Percentiles rank a stretch among this genome's conserved stretches.
phyloP scores from a whole-genome alignment of 2,329 filamentous ascomycete species.

The Fusarium sp. region DNA sequence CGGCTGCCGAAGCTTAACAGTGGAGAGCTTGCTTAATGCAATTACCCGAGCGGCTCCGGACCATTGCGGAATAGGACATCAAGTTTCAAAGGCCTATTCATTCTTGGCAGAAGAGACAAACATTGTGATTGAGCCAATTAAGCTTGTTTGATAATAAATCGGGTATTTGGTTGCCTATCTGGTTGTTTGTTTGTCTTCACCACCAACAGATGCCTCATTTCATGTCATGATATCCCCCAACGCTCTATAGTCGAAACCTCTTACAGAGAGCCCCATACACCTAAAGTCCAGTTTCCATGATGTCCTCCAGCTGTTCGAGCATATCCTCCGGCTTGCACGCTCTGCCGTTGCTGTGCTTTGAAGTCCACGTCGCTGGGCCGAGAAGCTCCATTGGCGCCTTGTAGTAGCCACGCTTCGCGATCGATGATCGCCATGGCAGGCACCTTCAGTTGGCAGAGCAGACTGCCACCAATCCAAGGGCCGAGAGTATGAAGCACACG shows the following conservation, averaged over 20 bases:
- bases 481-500: slow-evolving; percentile 78
- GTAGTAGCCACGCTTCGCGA: slow-evolving; percentile 76
- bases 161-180: slow-evolving; percentile 33
- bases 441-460: slow-evolving; percentile 76
- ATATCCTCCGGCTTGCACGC: slow-evolving; percentile 70
- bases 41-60: slow-evolving; percentile 48
- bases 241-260: background rate
- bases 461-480: slow-evolving; percentile 79
- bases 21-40: slow-evolving; percentile 47
- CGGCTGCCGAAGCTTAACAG: slow-evolving; percentile 37
- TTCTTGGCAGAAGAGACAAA: slow-evolving; percentile 9
- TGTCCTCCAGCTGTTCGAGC: slow-evolving; percentile 54
- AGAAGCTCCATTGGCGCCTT: slow-evolving; percentile 74
- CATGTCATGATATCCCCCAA: slow-evolving; percentile 8
- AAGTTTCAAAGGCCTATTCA: background rate
- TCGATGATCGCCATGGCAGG: slow-evolving; percentile 78
- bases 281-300: slow-evolving; percentile 71
- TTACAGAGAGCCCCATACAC: slow-evolving; percentile 69
- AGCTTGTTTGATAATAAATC: slow-evolving; percentile 3
- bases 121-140: slow-evolving; percentile 6
- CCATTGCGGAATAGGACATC: slow-evolving; percentile 25
- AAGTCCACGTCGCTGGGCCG: slow-evolving; percentile 70
- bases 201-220: slow-evolving; percentile 9
- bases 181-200: background rate
- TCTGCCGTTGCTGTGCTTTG: slow-evolving; percentile 72